Conservation (phyloP, 2,329 filamentous ascomycete genomes). For the Penicillium hesseltinei region DNA sequence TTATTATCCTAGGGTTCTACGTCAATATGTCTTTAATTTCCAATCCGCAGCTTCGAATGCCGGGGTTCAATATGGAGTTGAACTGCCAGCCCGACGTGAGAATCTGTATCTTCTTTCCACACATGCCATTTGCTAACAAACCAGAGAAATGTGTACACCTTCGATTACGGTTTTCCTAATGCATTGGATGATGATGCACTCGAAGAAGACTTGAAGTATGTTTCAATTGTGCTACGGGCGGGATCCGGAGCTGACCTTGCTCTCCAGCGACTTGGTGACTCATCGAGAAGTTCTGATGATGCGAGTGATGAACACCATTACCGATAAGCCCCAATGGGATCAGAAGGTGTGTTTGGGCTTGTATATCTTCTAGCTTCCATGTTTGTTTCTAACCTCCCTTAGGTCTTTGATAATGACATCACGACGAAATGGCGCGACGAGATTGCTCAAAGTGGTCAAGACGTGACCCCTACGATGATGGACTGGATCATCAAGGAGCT, state of each 20-base stretch:
- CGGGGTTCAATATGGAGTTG: not conserved
- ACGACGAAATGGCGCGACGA: conserved; percentile 37
- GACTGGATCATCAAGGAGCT: conserved; percentile 51
- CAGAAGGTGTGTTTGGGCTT: conserved; percentile 31
- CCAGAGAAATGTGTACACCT: not conserved
- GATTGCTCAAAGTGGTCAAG: conserved; percentile 17
- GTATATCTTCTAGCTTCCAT: not conserved
- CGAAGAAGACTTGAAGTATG: not conserved
- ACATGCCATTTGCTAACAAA: not conserved
- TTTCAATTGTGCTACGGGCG: not conserved
- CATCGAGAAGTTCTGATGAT: conserved; percentile 43
- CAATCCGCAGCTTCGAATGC: not conserved
- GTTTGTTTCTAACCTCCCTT: not conserved
- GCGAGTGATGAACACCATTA: conserved; percentile 42
- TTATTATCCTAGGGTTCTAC: not conserved
- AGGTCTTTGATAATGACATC: conserved; percentile 38
- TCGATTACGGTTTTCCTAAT: not conserved
- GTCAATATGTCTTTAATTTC: not conserved
- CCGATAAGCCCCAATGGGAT: conserved; percentile 46
- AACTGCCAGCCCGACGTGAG: not conserved
- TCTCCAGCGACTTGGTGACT: not conserved
- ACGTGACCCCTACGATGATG: conserved; percentile 37
- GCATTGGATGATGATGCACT: not conserved
- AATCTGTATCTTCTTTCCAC: not conserved
- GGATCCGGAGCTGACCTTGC: not conserved